Base-by-base conservation (phyloP, 352 stramenopile species). In the Phytophthora pluvialis region DNA sequence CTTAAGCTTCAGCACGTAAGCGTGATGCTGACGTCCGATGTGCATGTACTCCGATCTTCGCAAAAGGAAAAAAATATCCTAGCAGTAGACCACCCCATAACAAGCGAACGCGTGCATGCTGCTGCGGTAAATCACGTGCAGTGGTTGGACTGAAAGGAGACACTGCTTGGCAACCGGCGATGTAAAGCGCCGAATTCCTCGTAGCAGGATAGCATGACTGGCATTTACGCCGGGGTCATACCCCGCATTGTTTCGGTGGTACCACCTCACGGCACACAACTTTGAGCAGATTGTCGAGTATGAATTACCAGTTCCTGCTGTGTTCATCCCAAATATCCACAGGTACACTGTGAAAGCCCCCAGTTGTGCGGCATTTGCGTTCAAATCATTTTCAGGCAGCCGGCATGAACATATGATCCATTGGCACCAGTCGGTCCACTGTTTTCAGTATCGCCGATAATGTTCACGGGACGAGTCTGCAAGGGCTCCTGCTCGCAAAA, bases 221-320 rank as follows among this genome's bases (percentile, higher is more conserved):
- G 51, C 45, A 38, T 69, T 49, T 0, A 67, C 64, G 26, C 64
- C 56, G 12, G 64, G 56, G 16, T 67, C 56, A 21, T 64, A 70
- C 10, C 53, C 46, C 5, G 13, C n/a, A 13, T 51, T 59, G n/a
- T 58, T 59, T 18, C 21, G 47, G 16, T 59, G 58, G 32, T 59
- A 60, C 39, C 58, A 66, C 28, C 58, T 31, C 1, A 66, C 38
- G 1, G 58, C 58, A 46, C 58, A 59, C 12, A 66, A 45, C n/a
- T 60, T 48, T 7, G 39, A 15, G 21, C 58, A 59, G 21, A 66
- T 47, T 9, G 58, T 58, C 18, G 46, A 59, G 31, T 66, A 53
- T 8, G 18, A 49, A 21, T 66, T 53, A 1, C 58, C 58, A 1
- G 13, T 36, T 39, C 38, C 45, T 3, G 21, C 10, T 45, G 36